Base-by-base conservation (phyloP, 1,284 basidiomycete genomes). In the Cryptococcus sp. region DNA sequence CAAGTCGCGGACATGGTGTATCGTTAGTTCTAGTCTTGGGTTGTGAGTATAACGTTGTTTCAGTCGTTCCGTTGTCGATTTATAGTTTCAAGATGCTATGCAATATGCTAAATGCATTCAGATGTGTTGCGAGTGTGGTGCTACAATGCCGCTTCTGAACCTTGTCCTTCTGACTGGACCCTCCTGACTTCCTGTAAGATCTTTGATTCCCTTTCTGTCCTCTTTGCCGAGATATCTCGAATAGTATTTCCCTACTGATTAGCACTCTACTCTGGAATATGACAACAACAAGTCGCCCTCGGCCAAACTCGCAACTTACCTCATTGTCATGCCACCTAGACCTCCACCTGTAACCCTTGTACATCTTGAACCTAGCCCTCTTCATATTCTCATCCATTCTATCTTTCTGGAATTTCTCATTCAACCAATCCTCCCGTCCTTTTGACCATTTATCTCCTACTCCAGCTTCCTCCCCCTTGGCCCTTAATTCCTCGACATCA, bases 401-500 rank as follows among this genome's bases (percentile, higher is more conserved):
- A 49, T 47, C 46, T 45, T 81, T 69, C 47, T 76, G 72, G 73
- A 85, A 85, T 54, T 79, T 77, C 31, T 80, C 75, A 65, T 87
- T 81, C 43, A 88, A 66, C 77, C 79, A 81, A 42, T 80, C 73
- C 72, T 83, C 78, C 32, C 84, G 78, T 59, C 78, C 75, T 57
- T 77, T 73, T 42, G 81, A 79, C 58, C 83, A 80, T 46, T 77
- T 68, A 37, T 67, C 72, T 14, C 77, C 70, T 28, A 36, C 36
- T 2, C 64, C 64, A n/a, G 39, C 49, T 36, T 50, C 45, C 18
- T 56, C 43, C 11, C 64, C 59, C 48, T 61, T 50, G 7, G 69
- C 67, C 19, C 66, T 57, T 84, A 91, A 86, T 70, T 89, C 88
- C 65, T 87, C 86, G 54, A 84, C 60, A 46, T 86, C 83, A 53